Evolutionary conservation across 306 rosid genomes (phyloP).

Genomic region (Aeschynomene evenia): DNA sequence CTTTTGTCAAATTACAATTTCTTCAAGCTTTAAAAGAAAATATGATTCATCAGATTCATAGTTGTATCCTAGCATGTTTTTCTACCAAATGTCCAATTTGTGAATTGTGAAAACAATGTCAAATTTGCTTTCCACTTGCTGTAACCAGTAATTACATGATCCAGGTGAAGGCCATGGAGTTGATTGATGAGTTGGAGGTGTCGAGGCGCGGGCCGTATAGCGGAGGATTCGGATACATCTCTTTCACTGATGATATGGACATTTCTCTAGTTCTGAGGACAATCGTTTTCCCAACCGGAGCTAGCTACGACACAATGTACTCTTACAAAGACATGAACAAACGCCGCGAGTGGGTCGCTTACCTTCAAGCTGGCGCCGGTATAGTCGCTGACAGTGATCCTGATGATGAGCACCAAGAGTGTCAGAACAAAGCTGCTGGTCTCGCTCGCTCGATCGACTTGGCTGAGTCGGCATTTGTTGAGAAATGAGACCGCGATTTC

Average conservation of each 20-base stretch:
- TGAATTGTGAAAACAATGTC: background rate
- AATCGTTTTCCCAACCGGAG: slow-evolving; percentile 62
- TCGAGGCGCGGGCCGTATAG: slow-evolving; percentile 75
- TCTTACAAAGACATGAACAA: slow-evolving; percentile 49
- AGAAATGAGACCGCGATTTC: slow-evolving; percentile 23
- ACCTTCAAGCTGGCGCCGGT: slow-evolving; percentile 91
- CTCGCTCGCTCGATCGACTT: slow-evolving; percentile 85
- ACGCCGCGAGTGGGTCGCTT: slow-evolving; percentile 73
- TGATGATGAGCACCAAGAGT: slow-evolving; percentile 68
- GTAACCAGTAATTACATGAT: background rate
- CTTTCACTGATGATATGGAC: slow-evolving; percentile 75
- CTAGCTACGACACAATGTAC: slow-evolving; percentile 69
- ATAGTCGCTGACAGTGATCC: slow-evolving; percentile 84
- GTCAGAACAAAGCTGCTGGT: slow-evolving; percentile 91
- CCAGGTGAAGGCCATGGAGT: slow-evolving; percentile 90
- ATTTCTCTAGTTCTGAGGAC: slow-evolving; percentile 78
- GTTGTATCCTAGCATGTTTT: background rate
- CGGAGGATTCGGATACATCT: slow-evolving; percentile 71
- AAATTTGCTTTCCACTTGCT: background rate
- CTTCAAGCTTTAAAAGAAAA: background rate
- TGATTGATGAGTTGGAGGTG: slow-evolving; percentile 71
- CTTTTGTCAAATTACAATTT: background rate
- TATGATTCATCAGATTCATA: background rate
- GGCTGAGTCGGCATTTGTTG: slow-evolving; percentile 70
- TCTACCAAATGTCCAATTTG: background rate